A percentile compares a stretch with the other conserved stretches of the same genome.
phyloP scores from a whole-genome alignment of 2,329 filamentous ascomycete genomes.

The Sporothrix pallida region DNA sequence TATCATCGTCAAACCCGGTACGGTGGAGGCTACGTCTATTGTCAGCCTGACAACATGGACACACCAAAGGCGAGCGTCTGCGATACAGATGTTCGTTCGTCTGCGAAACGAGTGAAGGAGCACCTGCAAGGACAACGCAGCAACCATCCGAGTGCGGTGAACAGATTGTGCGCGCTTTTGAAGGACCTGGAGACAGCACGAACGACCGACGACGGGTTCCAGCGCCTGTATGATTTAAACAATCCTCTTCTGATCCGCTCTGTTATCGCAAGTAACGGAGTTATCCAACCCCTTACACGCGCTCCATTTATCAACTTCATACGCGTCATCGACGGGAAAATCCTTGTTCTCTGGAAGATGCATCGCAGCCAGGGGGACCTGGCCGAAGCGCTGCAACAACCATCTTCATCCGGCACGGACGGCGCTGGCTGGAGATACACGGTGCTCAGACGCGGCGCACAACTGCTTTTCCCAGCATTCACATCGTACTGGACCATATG shows the following conservation, averaged over 20 bases:
- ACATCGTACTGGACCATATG: background rate
- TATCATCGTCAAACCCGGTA: too few species aligned
- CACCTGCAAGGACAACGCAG: background rate
- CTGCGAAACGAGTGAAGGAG: background rate
- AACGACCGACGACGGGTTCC: constrained; percentile 1
- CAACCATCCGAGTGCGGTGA: background rate
- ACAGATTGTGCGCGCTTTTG: background rate
- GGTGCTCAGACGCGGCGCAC: background rate
- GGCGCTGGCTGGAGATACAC: background rate
- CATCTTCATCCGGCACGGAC: background rate
- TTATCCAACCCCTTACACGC: background rate
- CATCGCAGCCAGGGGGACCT: background rate
- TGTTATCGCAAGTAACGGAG: background rate
- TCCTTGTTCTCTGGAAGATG: background rate
- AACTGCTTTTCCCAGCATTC: background rate
- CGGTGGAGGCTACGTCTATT: too few species aligned
- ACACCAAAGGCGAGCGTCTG: too few species aligned
- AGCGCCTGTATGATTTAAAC: background rate
- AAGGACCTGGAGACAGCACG: background rate
- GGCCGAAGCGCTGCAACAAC: background rate
- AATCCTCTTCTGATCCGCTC: background rate
- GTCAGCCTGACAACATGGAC: too few species aligned
- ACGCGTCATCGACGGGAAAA: background rate
- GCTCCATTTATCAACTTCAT: background rate
- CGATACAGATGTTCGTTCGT: constrained; percentile 37